Evolutionary conservation across 306 rosid genomes (phyloP), one percentile per base, ranked within the genome.

Genomic region (Lotus japonicus): DNA sequence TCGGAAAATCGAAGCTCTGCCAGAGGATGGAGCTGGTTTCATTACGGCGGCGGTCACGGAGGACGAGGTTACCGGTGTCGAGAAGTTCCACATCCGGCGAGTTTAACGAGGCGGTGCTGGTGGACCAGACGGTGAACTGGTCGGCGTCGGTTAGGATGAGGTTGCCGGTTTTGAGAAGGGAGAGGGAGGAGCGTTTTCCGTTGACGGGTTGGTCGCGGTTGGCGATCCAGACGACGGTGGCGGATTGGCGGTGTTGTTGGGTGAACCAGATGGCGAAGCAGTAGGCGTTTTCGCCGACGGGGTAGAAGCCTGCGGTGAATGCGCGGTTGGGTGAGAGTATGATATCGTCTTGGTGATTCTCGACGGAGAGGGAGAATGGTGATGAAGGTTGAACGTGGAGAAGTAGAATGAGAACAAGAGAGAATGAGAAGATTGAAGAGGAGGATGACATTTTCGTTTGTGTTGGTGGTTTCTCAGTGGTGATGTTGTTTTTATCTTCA

Each of bases 1-100:
- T 71, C 1, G 77, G 76, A 6, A 49, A 71, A 36, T 60, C 69
- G 50, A 71, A 71, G 42, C 76, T 71, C 14, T 60, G 69, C 76
- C 76, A 71, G 2, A 71, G 18, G 19, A 35, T 0, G 0, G 21
- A 19, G 23, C n/a, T 10, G 3, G 23, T 21, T 21, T 17, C 12
- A 0, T 2, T 41, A 3, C 11, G 39, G 26, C n/a, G 3, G 0
- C 21, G n/a, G 0, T 61, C 67, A 7, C 11, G 46, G 2, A 71
- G 76, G 0, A 71, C 36, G 13, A 71, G 69, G 35, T 71, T 71
- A 16, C 61, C 62, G 1, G 53, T 36, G 31, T 60, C 61, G 13
- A 19, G 0, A 5, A 60, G 13, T 14, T 6, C 7, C 4, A 71
- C 0, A 5, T 14, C n/a, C 9, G 35, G 19, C 7, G 5, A 39